Conservation (phyloP, 2,329 filamentous ascomycete genomes). For the Leptosphaerulina australis region DNA sequence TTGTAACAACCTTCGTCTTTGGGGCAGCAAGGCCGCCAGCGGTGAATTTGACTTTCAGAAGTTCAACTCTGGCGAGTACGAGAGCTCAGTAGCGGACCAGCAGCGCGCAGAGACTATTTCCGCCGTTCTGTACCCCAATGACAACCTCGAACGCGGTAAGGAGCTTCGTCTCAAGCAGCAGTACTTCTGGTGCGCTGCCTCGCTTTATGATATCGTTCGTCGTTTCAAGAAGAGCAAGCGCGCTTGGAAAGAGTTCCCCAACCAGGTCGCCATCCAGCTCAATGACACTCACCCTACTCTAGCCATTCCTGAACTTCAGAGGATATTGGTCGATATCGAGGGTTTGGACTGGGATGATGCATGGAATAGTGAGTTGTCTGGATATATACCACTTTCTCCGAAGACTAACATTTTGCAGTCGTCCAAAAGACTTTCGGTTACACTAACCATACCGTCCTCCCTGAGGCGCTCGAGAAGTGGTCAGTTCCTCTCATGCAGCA, state of each 20-base stretch:
- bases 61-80: constrained; percentile 98
- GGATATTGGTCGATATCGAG: constrained; percentile 87
- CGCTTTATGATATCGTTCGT: constrained; percentile 92
- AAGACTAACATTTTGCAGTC: constrained; percentile 41
- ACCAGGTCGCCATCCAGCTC: constrained; percentile 94
- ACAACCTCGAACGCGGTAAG: constrained; percentile 95
- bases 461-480: constrained; percentile 98
- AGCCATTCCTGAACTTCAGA: constrained; percentile 93
- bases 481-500: constrained; percentile 91
- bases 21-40: constrained; percentile 96
- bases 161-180: constrained; percentile 98
- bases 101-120: constrained; percentile 99
- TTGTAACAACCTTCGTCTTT: constrained; percentile 95
- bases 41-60: constrained; percentile 99
- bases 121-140: constrained; percentile 94
- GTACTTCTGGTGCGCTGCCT: constrained; percentile 99
- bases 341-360: constrained; percentile 92
- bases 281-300: constrained; percentile 98
- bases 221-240: constrained; percentile 98
- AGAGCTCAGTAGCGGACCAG: constrained; percentile 96
- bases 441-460: constrained; percentile 97
- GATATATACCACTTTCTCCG: neutral
- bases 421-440: constrained; percentile 78
- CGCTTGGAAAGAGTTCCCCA: constrained; percentile 88
- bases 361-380: constrained; percentile 71